phyloP scores from a whole-genome alignment of 2,329 filamentous ascomycete genomes.

The Ophiostoma pallidulum region DNA sequence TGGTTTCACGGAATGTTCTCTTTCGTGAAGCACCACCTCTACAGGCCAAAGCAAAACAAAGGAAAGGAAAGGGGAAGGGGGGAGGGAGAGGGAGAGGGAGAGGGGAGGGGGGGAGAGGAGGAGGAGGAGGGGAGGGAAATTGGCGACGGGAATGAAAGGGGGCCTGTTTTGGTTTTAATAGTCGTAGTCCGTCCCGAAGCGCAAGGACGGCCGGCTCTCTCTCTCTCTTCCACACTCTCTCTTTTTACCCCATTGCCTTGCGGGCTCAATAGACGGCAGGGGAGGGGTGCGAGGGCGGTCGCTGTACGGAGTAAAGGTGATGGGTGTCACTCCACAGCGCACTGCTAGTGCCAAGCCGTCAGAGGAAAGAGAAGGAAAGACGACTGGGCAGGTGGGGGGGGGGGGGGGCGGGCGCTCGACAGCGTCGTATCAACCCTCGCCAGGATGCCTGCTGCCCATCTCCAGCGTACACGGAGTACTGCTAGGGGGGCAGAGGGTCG shows the following conservation, averaged over 20 bases:
- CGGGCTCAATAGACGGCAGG: too few species aligned
- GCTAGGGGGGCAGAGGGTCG: neutral
- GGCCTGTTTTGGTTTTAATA: constrained; percentile 15
- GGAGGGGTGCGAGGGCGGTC: neutral
- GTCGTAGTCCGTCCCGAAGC: too few species aligned
- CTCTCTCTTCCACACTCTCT: too few species aligned
- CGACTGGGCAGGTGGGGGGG: too few species aligned
- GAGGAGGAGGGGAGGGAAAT: constrained; percentile 7
- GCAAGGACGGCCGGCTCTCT: too few species aligned
- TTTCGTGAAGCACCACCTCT: constrained; percentile 13
- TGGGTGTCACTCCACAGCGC: too few species aligned
- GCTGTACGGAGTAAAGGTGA: neutral
- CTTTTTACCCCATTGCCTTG: too few species aligned
- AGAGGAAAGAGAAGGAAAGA: too few species aligned
- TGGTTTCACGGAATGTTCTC: constrained; percentile 3
- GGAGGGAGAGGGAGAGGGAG: neutral
- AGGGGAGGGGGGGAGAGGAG: constrained; percentile 3
- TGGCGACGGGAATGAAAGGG: constrained; percentile 5
- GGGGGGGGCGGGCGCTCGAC: neutral
- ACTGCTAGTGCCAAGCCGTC: too few species aligned
- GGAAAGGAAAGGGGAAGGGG: neutral
- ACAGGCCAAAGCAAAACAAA: neutral
- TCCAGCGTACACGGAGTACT: constrained; percentile 8
- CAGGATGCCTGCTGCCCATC: constrained; percentile 7
- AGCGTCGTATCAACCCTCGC: neutral